Percentiles rank a stretch among this genome's conserved stretches.
Conservation (phyloP, 352 stramenopile species). For the Pythium volutum region DNA sequence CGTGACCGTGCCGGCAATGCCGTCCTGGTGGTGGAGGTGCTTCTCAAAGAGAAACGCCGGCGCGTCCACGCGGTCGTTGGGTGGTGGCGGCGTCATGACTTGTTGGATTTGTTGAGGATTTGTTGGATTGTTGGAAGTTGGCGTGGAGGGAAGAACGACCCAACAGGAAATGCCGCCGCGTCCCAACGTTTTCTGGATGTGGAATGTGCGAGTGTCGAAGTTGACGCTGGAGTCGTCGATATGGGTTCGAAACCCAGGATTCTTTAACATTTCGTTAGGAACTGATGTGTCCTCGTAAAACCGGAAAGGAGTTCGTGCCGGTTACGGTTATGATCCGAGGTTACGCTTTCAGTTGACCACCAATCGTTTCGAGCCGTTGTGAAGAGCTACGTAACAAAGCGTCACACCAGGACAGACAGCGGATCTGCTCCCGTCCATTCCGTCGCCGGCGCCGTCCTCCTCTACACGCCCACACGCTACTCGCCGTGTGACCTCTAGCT, state of each 20-base stretch:
- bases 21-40: constrained; percentile 71
- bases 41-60: constrained; percentile 76
- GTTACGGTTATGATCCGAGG: constrained; percentile 3
- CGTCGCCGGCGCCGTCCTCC: not conserved
- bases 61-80: constrained; percentile 36
- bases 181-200: not conserved
- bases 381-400: constrained; percentile 1
- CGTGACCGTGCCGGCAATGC: constrained; percentile 62
- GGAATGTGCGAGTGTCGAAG: constrained; percentile 20
- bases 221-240: constrained; percentile 25
- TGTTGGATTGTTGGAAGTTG: not conserved
- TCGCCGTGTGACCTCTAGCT: no score
- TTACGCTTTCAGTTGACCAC: constrained; percentile 26
- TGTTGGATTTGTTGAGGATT: not conserved
- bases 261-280: not conserved
- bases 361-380: constrained; percentile 31
- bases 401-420: not conserved
- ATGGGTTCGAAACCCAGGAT: not conserved
- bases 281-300: not conserved
- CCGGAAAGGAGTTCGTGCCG: not conserved
- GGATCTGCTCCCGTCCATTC: not conserved
- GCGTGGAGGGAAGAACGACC: not conserved
- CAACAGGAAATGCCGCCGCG: not conserved
- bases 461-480: no score
- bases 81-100: not conserved